Evolutionary conservation across 805 yeast species (phyloP), one percentile per base, ranked within the genome.

Genomic region (Pichia insulana): DNA sequence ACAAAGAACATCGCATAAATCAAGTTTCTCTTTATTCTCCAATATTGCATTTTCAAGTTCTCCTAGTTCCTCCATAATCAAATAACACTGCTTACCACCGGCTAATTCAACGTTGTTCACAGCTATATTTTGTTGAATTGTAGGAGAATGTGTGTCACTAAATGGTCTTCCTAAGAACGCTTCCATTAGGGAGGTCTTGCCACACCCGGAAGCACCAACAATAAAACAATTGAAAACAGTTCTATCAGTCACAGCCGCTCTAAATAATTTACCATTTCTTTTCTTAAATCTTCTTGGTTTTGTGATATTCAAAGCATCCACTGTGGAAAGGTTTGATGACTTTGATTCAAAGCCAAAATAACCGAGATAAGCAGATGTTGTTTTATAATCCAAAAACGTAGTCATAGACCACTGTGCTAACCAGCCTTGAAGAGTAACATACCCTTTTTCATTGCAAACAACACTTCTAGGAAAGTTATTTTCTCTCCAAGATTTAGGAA

Each of bases 331-430:
- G 32, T 46, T 48, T 9, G 43, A 37, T 2, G 41, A 60, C 53
- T 43, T 55, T 50, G 49, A 54, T 68, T 85, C 95, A 56, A 83
- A 90, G 0, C 98, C 99, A 43, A 92, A 70, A 63, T 85, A 86
- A 0, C 94, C 95, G 47, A 92, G 63, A 54, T 90, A 92, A 39
- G 87, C 94, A 39, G 92, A 70, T 0, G 97, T 88, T 1, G 87
- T 81, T 51, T 73, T 78, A 56, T 83, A 78, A 53, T 89, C 95
- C 26, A 92, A 65, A 51, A 78, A 88, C 0, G 97, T 90, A 0
- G 96, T 87, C 84, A 92, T 83, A 52, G 90, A 82, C 99, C 99
- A 92, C 55, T 90, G 97, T 0, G 98, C 98, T 31, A 92, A 64
- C 99, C 99, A 92, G 3, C 99, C 98, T 64, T 94, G 98, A 22